A percentile compares a stretch with the other conserved stretches of the same genome.
phyloP scores from a whole-genome alignment of 2,329 filamentous ascomycete genomes.

The Graphilbum ipis-grandicollis region DNA sequence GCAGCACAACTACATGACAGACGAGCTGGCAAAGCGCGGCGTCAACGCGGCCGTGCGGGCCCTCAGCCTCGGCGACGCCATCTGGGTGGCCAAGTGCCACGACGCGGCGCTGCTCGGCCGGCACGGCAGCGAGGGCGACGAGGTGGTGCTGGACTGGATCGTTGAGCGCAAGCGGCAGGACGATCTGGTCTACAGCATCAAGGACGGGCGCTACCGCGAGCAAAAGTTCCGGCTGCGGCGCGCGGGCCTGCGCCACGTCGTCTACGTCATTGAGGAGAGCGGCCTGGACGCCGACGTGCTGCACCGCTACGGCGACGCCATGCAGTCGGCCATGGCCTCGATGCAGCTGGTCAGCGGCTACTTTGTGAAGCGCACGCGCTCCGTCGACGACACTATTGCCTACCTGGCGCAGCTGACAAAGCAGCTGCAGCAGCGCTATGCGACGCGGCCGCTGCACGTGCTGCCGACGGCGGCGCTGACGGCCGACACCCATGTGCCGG shows the following conservation, averaged over 20 bases:
- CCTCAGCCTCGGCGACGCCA: slow-evolving; percentile 55
- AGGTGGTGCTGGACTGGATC: slow-evolving; percentile 64
- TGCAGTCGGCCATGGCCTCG: slow-evolving; percentile 57
- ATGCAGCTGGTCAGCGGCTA: slow-evolving; percentile 66
- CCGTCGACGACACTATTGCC: slow-evolving; percentile 60
- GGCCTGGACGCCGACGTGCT: slow-evolving; percentile 35
- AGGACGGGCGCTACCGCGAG: slow-evolving; percentile 67
- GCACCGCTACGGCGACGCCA: slow-evolving; percentile 44
- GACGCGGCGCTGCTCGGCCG: slow-evolving; percentile 36
- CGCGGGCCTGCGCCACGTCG: slow-evolving; percentile 57
- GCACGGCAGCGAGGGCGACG: slow-evolving; percentile 43
- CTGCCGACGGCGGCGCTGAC: slow-evolving; percentile 50
- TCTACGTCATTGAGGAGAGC: slow-evolving; percentile 66
- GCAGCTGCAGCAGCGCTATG: slow-evolving; percentile 48
- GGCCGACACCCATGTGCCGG: slow-evolving; percentile 44
- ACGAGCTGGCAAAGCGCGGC: slow-evolving; percentile 50
- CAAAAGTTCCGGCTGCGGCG: slow-evolving; percentile 66
- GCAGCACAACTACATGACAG: slow-evolving; percentile 61
- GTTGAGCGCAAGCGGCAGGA: slow-evolving; percentile 68
- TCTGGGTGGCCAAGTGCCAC: slow-evolving; percentile 63
- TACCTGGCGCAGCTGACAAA: slow-evolving; percentile 59
- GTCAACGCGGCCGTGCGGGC: slow-evolving; percentile 48
- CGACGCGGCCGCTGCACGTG: slow-evolving; percentile 36
- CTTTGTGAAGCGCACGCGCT: slow-evolving; percentile 60
- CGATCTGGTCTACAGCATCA: slow-evolving; percentile 64